A percentile compares a stretch with the other conserved stretches of the same genome.
These are phyloP conservation scores for Malus hybrid DNA, from an alignment of 331 rosid genomes.

Conservation along the genomic window DNA sequence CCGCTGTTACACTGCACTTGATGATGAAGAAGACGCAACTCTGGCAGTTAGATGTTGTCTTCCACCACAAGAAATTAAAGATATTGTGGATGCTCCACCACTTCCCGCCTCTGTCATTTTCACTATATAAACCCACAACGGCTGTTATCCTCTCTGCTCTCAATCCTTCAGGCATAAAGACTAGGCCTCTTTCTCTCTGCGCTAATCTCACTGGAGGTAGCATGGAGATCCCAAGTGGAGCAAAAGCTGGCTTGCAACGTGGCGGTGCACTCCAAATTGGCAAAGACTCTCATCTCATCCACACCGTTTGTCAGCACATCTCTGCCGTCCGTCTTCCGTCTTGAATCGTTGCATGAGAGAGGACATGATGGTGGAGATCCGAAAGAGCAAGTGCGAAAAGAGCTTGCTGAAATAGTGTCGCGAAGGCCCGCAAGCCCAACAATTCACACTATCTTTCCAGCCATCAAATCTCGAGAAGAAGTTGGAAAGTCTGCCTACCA, in stretches of 20 bases:
- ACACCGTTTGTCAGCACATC: no score
- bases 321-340: no score
- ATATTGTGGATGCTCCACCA: conserved; percentile 96
- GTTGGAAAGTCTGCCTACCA: not conserved
- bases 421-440: conserved; percentile 74
- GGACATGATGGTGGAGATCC: conserved; percentile 90
- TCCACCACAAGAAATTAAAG: conserved; percentile 78
- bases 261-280: no score
- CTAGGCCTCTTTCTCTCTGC: no score
- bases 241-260: no score
- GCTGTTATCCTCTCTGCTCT: no score
- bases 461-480: conserved; percentile 56
- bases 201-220: no score
- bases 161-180: no score
- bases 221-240: no score
- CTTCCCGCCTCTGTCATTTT: conserved; percentile 79
- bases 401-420: conserved; percentile 82
- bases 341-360: conserved; percentile 58
- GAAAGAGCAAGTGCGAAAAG: conserved; percentile 84
- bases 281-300: no score
- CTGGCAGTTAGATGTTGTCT: conserved; percentile 49
- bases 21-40: conserved; percentile 32
- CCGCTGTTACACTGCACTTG: no score
- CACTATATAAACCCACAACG: conserved; percentile 26
- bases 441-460: conserved; percentile 39